Base-by-base conservation (phyloP, 345 rosid genomes). In the Dipteronia sinensis region DNA sequence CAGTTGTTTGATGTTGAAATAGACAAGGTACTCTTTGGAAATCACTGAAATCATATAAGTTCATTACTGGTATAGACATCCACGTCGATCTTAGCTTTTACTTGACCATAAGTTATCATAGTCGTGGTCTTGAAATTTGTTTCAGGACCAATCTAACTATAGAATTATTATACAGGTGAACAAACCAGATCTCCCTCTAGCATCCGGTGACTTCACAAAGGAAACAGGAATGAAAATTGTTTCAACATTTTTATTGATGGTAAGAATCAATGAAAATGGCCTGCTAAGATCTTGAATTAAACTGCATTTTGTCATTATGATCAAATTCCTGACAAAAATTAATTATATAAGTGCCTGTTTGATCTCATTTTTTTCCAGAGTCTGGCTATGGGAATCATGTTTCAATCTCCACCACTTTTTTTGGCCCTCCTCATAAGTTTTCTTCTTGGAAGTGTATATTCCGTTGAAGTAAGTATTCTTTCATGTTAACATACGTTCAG, bases 101-200 rank as follows among this genome's bases (percentile, higher is more conserved):
- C 4, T 34, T 34, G 6, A 34, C 6, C 38, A 34, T 34, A 34
- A 34, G 6, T 34, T 34, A 5, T 34, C 38, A 31, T 3, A 31
- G 34, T 29, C 3, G 3, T 2, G 31, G 31, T 29, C 31, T 29
- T 29, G 31, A 29, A 29, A 29, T n/a, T n/a, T n/a, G n/a, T n/a
- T 31, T 31, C 34, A 31, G 34, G 4, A 31, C 34, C 34, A 5
- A 31, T 3, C 34, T 31, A 5, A 31, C 34, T 31, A 31, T 0
- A 34, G 6, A 34, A 34, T 34, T 34, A 34, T 34, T 34, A 34
- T 34, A 34, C 38, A 82, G 89, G 65, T 83, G 15, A 83, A 86
- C 75, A 79, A 83, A 70, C 83, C 86, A 0, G 10, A 83, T 67
- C 86, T 83, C 38, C 88, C 88, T 23, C 73, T 81, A 2, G 88